Evolutionary conservation across 2,329 filamentous ascomycete genomes (phyloP).

Genomic region (Colletotrichum musicola): DNA sequence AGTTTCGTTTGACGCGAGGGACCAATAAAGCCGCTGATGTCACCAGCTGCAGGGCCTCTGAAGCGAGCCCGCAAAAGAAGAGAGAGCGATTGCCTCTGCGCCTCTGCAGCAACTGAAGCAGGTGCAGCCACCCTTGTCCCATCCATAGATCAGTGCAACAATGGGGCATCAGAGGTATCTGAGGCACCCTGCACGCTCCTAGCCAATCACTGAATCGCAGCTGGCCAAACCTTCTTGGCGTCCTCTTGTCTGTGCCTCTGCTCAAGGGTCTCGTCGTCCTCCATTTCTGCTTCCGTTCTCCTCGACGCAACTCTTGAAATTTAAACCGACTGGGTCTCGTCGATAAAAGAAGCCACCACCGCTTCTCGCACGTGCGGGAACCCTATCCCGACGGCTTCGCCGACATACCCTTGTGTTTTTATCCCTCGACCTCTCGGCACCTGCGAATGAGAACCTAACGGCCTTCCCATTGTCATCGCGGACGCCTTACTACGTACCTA

Average conservation of each 20-base stretch:
- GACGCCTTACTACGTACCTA: not conserved
- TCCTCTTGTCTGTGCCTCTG: slow-evolving; percentile 13
- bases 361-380: not conserved
- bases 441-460: slow-evolving; percentile 4
- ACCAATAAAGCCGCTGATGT: slow-evolving; percentile 54
- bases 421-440: not conserved
- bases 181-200: not conserved
- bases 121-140: slow-evolving; percentile 21
- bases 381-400: not conserved
- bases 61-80: slow-evolving; percentile 10
- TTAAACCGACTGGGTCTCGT: not conserved
- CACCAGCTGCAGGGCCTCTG: slow-evolving; percentile 41
- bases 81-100: slow-evolving; percentile 19
- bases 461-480: slow-evolving; percentile 11
- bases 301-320: not conserved
- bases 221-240: slow-evolving; percentile 29
- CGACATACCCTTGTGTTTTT: not conserved
- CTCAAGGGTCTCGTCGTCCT: slow-evolving; percentile 10
- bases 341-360: slow-evolving; percentile 12
- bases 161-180: no score
- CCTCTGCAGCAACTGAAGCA: slow-evolving; percentile 29
- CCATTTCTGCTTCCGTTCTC: not conserved
- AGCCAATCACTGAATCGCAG: slow-evolving; percentile 35
- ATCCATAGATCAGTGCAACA: no score
- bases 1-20: slow-evolving; percentile 37